Evolutionary conservation across 176 grass and related monocot species (phyloP).

Genomic region (Oryza meyeriana): DNA sequence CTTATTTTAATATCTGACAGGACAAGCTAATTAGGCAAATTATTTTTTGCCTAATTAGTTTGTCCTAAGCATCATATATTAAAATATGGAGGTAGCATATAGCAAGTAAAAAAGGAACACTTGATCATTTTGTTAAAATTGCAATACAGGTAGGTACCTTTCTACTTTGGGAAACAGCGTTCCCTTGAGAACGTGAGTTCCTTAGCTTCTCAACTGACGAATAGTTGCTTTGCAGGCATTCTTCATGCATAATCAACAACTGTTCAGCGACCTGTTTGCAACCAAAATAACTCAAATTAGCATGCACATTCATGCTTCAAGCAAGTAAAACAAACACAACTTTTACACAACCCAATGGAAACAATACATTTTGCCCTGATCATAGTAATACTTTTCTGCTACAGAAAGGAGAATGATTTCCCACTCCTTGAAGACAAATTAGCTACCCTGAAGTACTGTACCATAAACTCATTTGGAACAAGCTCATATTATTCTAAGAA

Average conservation of each 20-base stretch:
- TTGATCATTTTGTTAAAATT: neutral
- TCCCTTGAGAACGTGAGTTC: constrained; percentile 35
- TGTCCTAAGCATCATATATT: no score
- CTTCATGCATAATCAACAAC: constrained; percentile 84
- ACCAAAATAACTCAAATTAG: constrained; percentile 14
- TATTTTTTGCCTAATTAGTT: no score
- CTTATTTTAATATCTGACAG: no score
- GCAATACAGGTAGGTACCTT: constrained; percentile 30
- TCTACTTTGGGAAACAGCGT: constrained; percentile 79
- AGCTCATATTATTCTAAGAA: neutral
- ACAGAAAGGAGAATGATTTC: neutral
- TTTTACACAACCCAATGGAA: neutral
- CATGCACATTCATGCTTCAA: neutral
- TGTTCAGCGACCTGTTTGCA: constrained; percentile 64
- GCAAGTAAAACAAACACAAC: neutral
- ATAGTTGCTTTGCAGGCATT: constrained; percentile 60
- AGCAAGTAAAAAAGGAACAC: neutral
- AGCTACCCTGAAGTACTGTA: neutral
- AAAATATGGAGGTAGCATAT: no score
- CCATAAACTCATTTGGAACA: neutral
- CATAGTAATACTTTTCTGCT: neutral
- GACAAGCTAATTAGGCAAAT: no score
- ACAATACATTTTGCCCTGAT: neutral
- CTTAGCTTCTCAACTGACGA: constrained; percentile 66
- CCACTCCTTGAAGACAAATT: neutral